Base-by-base conservation (phyloP, 306 rosid genomes). In the Albizia julibrissin region DNA sequence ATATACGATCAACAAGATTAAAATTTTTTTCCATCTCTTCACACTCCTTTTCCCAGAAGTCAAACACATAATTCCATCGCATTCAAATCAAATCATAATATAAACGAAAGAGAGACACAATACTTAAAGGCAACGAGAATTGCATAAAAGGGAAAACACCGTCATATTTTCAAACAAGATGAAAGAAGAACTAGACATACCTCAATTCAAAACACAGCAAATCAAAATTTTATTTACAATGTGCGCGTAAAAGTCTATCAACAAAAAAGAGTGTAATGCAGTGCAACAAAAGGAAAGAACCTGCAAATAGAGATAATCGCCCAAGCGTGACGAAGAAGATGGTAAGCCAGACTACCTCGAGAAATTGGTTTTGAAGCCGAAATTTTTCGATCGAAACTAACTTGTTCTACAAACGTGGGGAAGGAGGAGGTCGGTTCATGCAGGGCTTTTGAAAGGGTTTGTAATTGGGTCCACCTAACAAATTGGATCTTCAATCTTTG, bases 201-300 rank as follows among this genome's bases (percentile, higher is more conserved):
- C n/a, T 22, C 27, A 37, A 21, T 19, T 2, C 12, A 39, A 37
- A 68, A 37, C 73, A 13, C 73, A 39, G 16, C 49, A 37, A 68
- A 39, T 34, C 29, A 19, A 67, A 67, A 39, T 19, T 21, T 8
- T 22, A 68, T 3, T 4, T 21, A 18, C 47, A 49, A 58, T 58
- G 11, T 8, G 39, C 22, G 46, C 70, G 8, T 31, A 66, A 6
- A 14, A 15, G 19, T 19, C 26, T 37, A 68, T 8, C 31, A 68
- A 68, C 13, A 21, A 19, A 68, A 40, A 39, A 11, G 43, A 21
- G 10, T 8, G 1, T 4, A 43, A 67, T 37, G 49, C 73, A 69
- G 52, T n/a, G 33, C 15, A 42, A 22, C 34, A 26, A 61, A 61
- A 71, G 75, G 31, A 71, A 71, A 44, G 75, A 71, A 71, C 75